These are phyloP conservation scores for Arthrobotrys entomopaga DNA, from an alignment of 2,329 filamentous ascomycete species.

Conservation along the genomic window DNA sequence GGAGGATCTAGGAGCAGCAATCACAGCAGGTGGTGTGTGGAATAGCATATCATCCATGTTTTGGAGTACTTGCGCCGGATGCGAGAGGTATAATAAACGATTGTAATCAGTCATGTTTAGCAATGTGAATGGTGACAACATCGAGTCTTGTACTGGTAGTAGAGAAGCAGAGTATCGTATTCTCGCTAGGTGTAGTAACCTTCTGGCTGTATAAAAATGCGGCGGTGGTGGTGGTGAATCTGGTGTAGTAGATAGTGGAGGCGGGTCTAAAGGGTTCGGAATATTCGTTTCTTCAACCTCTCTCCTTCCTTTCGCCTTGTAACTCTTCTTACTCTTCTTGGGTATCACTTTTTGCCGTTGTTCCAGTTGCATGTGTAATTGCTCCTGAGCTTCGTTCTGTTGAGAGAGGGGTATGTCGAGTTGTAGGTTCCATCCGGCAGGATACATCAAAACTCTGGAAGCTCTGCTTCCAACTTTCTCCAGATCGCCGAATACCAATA, in stretches of 20 bases:
- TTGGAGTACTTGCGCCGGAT: slow-evolving; percentile 51
- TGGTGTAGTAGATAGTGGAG: slow-evolving; percentile 9
- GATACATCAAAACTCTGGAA: slow-evolving; percentile 56
- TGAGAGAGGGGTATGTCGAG: slow-evolving; percentile 34
- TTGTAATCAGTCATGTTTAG: slow-evolving; percentile 55
- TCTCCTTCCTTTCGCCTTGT: background rate
- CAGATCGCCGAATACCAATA: slow-evolving; percentile 56
- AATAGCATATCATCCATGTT: slow-evolving; percentile 57
- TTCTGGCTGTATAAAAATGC: slow-evolving; percentile 53
- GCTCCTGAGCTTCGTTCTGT: slow-evolving; percentile 11
- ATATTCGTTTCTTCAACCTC: slow-evolving; percentile 5
- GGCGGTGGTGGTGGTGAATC: slow-evolving; percentile 2
- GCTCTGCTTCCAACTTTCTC: slow-evolving; percentile 52
- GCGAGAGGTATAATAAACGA: slow-evolving; percentile 55
- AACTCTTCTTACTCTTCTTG: background rate
- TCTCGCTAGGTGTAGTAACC: slow-evolving; percentile 55
- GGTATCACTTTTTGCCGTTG: background rate
- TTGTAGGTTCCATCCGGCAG: slow-evolving; percentile 55
- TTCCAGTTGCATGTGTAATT: slow-evolving; percentile 10
- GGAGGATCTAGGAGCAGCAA: slow-evolving; percentile 21
- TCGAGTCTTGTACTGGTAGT: slow-evolving; percentile 11
- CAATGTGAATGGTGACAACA: slow-evolving; percentile 41
- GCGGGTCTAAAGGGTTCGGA: slow-evolving; percentile 26
- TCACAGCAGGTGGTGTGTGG: slow-evolving; percentile 24
- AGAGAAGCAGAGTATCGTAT: slow-evolving; percentile 49